A percentile compares a stretch with the other conserved stretches of the same genome.
phyloP scores from a whole-genome alignment of 257 asterid species.

The Salvia miltiorrhiza region DNA sequence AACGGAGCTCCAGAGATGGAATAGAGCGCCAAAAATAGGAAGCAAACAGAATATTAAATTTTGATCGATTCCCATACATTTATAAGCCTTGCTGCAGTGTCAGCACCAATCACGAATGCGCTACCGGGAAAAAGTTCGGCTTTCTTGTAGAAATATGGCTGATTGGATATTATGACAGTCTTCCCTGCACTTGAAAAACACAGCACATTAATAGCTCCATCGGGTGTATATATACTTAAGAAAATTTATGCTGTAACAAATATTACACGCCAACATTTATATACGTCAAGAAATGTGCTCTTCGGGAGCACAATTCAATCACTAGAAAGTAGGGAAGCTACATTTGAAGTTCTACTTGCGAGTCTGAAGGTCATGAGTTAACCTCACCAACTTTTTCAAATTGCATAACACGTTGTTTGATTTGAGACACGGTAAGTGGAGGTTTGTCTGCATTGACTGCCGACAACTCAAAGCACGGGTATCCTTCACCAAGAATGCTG shows the following conservation, averaged over 20 bases:
- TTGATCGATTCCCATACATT: constrained; percentile 51
- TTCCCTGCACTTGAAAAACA: constrained; percentile 55
- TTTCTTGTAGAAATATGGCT: constrained; percentile 94
- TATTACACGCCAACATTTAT: background rate
- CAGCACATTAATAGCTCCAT: constrained; percentile 19
- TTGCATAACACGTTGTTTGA: constrained; percentile 75
- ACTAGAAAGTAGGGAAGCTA: background rate
- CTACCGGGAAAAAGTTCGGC: constrained; percentile 95
- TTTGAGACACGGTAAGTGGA: constrained; percentile 65
- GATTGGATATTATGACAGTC: constrained; percentile 84
- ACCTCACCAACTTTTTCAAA: constrained; percentile 83
- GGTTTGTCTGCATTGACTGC: constrained; percentile 98
- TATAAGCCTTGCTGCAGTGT: constrained; percentile 82
- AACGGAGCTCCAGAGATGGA: background rate
- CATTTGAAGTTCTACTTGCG: constrained; percentile 9
- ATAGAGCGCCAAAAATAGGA: background rate
- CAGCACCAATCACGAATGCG: constrained; percentile 86
- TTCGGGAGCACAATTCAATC: background rate
- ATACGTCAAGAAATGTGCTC: background rate
- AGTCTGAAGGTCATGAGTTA: constrained; percentile 13
- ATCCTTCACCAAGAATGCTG: constrained; percentile 91
- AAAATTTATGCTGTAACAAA: background rate
- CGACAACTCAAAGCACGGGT: constrained; percentile 92
- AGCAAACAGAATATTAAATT: background rate
- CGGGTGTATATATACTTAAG: background rate